Evolutionary conservation across 208 protist genomes (phyloP).

Genomic region (Sergeia podlipaevii): DNA sequence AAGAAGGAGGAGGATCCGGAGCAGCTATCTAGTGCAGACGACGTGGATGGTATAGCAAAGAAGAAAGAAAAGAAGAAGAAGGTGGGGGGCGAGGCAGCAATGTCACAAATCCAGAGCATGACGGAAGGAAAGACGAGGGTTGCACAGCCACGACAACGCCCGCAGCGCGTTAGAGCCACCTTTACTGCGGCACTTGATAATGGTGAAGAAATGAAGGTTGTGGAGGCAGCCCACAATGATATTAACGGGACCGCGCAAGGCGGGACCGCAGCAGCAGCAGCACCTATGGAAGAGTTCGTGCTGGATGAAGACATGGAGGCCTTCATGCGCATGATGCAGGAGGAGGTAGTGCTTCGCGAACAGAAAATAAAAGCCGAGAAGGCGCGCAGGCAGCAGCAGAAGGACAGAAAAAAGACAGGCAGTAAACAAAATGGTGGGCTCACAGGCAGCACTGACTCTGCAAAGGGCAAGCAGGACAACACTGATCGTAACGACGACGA

Average conservation of each 20-base stretch:
- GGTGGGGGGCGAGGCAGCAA: neutral
- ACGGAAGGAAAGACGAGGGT: neutral
- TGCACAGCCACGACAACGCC: too few species aligned
- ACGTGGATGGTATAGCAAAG: neutral
- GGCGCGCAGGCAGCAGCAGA: neutral
- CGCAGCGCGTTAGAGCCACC: too few species aligned
- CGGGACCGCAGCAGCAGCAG: too few species aligned
- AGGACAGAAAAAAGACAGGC: neutral
- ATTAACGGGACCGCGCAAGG: too few species aligned
- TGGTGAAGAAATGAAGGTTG: too few species aligned
- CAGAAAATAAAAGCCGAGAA: neutral
- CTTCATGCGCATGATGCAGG: conserved; percentile 21
- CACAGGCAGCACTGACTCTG: neutral
- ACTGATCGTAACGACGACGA: neutral
- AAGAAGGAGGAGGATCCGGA: neutral
- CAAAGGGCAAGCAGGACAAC: neutral
- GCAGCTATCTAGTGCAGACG: neutral
- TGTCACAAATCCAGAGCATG: neutral
- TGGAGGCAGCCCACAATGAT: too few species aligned
- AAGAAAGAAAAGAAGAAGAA: conserved; percentile 5
- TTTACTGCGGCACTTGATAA: too few species aligned
- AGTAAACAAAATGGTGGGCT: too few species aligned
- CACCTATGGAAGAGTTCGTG: too few species aligned
- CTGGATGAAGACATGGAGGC: conserved; percentile 25
- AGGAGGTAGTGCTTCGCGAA: conserved; percentile 9